Conservation (phyloP, 345 rosid genomes). For the Hypericum androsaemum region DNA sequence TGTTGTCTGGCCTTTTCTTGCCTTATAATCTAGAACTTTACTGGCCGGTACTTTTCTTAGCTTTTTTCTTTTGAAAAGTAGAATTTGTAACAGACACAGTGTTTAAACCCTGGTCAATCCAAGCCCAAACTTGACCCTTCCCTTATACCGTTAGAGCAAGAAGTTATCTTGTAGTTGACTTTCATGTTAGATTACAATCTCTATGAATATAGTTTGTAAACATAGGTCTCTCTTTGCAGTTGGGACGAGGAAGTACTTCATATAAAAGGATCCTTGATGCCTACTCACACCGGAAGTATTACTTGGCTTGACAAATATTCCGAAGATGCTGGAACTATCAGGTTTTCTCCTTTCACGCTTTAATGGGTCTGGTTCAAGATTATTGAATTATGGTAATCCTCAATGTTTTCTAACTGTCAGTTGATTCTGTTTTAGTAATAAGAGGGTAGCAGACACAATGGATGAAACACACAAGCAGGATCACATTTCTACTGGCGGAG, state of each 20-base stretch:
- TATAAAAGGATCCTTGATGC: constrained; percentile 54
- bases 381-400: constrained; percentile 2
- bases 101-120: no score
- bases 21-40: not conserved
- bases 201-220: not conserved
- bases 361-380: no score
- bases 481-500: constrained; percentile 10
- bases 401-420: not conserved
- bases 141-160: no score
- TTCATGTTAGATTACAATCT: not conserved
- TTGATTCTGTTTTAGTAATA: constrained; percentile 19
- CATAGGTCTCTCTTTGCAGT: constrained; percentile 32
- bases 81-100: no score
- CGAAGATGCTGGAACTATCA: constrained; percentile 13
- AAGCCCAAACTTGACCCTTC: no score
- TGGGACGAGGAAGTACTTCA: constrained; percentile 65
- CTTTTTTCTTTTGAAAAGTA: no score
- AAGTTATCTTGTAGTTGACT: not conserved
- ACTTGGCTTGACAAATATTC: constrained; percentile 46
- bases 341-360: constrained; percentile 10
- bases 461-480: constrained; percentile 17
- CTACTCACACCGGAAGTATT: constrained; percentile 47
- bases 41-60: no score
- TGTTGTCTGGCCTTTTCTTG: no score
- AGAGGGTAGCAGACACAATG: constrained; percentile 28